These are phyloP conservation scores for Curvularia lunata DNA, from an alignment of 2,329 filamentous ascomycete genomes.

Conservation along the genomic window DNA sequence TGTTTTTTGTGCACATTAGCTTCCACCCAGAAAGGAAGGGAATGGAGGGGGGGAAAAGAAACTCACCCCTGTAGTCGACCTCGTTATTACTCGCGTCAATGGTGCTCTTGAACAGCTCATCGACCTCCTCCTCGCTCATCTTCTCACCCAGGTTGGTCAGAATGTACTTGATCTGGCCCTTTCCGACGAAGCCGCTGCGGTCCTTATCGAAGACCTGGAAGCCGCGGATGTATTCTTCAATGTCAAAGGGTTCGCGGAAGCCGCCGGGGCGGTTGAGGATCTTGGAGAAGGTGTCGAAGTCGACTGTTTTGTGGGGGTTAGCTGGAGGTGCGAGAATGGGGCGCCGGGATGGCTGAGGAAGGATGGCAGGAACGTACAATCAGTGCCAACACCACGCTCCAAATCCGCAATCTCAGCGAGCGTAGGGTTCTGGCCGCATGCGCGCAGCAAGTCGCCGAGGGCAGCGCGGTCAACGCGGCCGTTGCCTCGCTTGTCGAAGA, in stretches of 20 bases:
- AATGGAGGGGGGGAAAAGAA: not conserved
- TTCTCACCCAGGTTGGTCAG: constrained; percentile 98
- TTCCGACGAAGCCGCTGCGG: constrained; percentile 96
- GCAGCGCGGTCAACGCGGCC: constrained; percentile 86
- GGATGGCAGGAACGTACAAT: constrained; percentile 71
- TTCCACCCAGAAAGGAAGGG: too few relatives aligned
- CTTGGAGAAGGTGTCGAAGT: constrained; percentile 96
- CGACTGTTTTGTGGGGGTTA: constrained; percentile 65
- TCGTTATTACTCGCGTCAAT: constrained; percentile 95
- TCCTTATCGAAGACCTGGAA: constrained; percentile 99
- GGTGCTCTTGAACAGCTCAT: constrained; percentile 91
- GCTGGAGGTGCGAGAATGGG: too few relatives aligned
- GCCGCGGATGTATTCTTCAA: constrained; percentile 96
- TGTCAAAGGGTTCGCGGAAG: constrained; percentile 97
- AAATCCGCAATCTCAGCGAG: constrained; percentile 90
- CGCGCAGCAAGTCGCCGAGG: constrained; percentile 91
- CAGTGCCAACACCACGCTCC: constrained; percentile 85
- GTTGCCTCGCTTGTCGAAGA: constrained; percentile 99
- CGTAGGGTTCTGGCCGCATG: constrained; percentile 97
- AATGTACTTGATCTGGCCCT: constrained; percentile 97
- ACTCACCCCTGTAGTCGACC: constrained; percentile 93
- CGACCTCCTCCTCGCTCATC: constrained; percentile 98
- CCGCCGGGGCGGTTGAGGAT: constrained; percentile 96
- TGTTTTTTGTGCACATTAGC: constrained; percentile 18
- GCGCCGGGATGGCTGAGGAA: too few relatives aligned